Evolutionary conservation across 2,329 filamentous ascomycete species (phyloP).

Genomic region (Aspergillus sergii): DNA sequence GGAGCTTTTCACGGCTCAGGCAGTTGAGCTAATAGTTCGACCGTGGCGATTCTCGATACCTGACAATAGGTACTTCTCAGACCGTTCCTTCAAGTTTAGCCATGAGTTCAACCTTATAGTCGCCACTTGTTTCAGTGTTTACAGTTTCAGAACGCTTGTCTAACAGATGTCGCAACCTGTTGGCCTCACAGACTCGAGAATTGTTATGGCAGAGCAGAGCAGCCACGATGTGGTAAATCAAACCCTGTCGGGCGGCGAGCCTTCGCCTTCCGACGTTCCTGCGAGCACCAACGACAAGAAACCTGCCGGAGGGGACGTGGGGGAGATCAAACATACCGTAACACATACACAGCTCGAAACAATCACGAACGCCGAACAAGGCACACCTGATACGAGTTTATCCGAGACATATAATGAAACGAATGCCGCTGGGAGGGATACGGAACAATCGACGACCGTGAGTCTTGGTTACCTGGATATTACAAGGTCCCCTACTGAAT

Average conservation of each 20-base stretch:
- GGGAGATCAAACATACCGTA: conserved; percentile 46
- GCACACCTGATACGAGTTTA: conserved; percentile 25
- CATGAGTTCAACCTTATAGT: conserved; percentile 18
- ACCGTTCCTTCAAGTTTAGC: conserved; percentile 22
- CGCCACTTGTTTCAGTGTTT: conserved; percentile 23
- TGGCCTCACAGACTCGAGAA: conserved; percentile 50
- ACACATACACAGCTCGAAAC: conserved; percentile 32
- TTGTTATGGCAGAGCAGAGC: conserved; percentile 74
- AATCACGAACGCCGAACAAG: conserved; percentile 26
- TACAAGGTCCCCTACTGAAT: conserved; percentile 24
- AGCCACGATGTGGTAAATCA: conserved; percentile 73
- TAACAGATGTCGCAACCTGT: conserved; percentile 37
- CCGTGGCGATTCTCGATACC: conserved; percentile 46
- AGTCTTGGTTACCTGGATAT: conserved; percentile 22
- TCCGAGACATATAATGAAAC: conserved; percentile 21
- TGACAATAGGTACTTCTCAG: conserved; percentile 45
- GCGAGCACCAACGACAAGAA: conserved; percentile 59
- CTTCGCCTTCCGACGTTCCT: conserved; percentile 67
- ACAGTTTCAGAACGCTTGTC: conserved; percentile 27
- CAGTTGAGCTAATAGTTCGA: conserved; percentile 39
- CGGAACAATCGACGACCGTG: conserved; percentile 32
- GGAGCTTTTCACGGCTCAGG: conserved; percentile 37
- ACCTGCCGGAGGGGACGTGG: conserved; percentile 55
- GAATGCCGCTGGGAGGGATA: conserved; percentile 28
- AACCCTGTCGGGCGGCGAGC: conserved; percentile 67